Evolutionary conservation across 306 rosid genomes (phyloP), one percentile per base, ranked within the genome.

Genomic region (Vigna hirtella): DNA sequence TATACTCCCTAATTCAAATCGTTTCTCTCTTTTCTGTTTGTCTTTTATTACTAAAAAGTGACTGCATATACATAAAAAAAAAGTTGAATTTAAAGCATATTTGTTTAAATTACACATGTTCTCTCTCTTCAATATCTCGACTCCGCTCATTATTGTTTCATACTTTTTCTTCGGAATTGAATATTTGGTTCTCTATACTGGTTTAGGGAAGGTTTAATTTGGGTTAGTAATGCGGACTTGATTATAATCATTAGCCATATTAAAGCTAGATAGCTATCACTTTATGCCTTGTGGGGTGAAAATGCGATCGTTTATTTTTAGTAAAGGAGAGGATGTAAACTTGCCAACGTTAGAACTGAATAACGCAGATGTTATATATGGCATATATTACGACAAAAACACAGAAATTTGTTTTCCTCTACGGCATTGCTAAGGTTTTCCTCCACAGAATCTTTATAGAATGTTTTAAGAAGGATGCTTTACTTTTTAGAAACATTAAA

Each of bases 71-170:
- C 64, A 70, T 75, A 48, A 64, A 70, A 82, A 82, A 20, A 66
- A 83, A 80, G 77, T 49, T 66, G 42, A 77, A 42, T 42, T 2
- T 9, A 42, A 58, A 63, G 70, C 81, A 48, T 52, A 26, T 22
- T 24, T 58, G 57, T 80, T 87, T 81, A 80, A 62, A 70, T 68
- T 32, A 32, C 16, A 47, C 61, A 26, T 9, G 7, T 15, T 79
- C 72, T 74, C 66, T 72, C 82, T 78, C 83, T 77, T 83, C 66
- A 72, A 59, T 62, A 59, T 73, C 47, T 22, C 50, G 22, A 26
- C 17, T 48, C 40, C 55, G 79, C 81, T 81, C 83, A 77, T 84
- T 79, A 83, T 85, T 70, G 74, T 70, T 61, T 68, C 74, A 62
- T 16, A 8, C 56, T 73, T 59, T 72, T 61, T 52, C 28, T 26